These are phyloP conservation scores for Eremothecium sinecaudum DNA, from an alignment of 1,139 yeast genomes.

Conservation along the genomic window DNA sequence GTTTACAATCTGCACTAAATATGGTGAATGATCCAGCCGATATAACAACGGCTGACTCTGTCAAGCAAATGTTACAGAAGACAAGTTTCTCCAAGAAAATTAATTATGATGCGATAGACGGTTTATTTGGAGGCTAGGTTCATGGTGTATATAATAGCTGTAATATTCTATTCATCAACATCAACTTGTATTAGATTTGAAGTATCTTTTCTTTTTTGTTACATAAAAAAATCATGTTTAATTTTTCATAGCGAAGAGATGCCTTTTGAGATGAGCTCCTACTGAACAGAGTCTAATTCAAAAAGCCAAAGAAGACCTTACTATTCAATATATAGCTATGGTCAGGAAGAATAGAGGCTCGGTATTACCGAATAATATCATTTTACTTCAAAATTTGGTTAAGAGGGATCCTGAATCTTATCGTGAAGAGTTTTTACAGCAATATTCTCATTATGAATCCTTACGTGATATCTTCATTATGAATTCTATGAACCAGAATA, in stretches of 20 bases:
- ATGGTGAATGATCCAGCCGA: constrained; percentile 42
- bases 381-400: constrained; percentile 81
- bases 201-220: too few relatives aligned
- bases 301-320: too few relatives aligned
- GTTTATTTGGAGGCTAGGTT: constrained; percentile 38
- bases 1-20: constrained; percentile 29
- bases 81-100: constrained; percentile 77
- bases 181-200: too few relatives aligned
- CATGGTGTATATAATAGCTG: too few relatives aligned
- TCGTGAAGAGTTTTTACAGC: constrained; percentile 86
- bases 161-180: too few relatives aligned
- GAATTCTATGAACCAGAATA: constrained; percentile 24
- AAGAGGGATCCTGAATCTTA: constrained; percentile 91
- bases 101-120: constrained; percentile 70
- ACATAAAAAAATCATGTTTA: too few relatives aligned
- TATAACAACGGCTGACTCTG: constrained; percentile 60
- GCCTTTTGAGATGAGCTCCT: too few relatives aligned
- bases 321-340: too few relatives aligned
- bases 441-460: constrained; percentile 86
- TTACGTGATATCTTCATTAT: constrained; percentile 70
- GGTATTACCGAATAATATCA: constrained; percentile 81
- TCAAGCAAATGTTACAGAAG: constrained; percentile 57
- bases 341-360: constrained; percentile 87
- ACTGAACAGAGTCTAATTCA: too few relatives aligned
- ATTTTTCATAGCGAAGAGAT: too few relatives aligned